phyloP scores from a whole-genome alignment of 2,329 filamentous ascomycete species.

The Colletotrichum sidae region DNA sequence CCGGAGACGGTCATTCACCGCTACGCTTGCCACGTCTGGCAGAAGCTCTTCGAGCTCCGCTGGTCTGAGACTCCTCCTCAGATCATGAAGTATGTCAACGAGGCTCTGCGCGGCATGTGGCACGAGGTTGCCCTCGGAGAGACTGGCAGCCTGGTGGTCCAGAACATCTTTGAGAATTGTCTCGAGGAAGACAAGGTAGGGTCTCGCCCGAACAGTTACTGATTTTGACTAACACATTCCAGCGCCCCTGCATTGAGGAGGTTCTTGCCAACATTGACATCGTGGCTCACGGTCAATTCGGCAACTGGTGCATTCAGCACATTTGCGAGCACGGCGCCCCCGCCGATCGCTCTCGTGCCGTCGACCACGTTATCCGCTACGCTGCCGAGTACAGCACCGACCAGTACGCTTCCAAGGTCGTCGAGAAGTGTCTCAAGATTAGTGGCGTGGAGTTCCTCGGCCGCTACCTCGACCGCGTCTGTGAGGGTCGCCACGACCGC shows the following conservation, averaged over 20 bases:
- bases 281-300: constrained; percentile 96
- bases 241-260: constrained; percentile 98
- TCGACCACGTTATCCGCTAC: constrained; percentile 94
- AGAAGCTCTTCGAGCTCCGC: constrained; percentile 97
- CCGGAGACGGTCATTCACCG: constrained; percentile 98
- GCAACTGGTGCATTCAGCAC: constrained; percentile 99
- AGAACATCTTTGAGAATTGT: constrained; percentile 99
- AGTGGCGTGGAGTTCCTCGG: constrained; percentile 89
- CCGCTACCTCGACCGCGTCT: constrained; percentile 93
- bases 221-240: constrained; percentile 38
- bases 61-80: constrained; percentile 96
- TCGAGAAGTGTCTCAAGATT: constrained; percentile 99
- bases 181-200: constrained; percentile 96
- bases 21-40: constrained; percentile 99
- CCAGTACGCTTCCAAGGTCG: constrained; percentile 98
- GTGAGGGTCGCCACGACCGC: constrained; percentile 88
- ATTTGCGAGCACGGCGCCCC: constrained; percentile 96
- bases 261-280: constrained; percentile 95
- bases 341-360: constrained; percentile 89
- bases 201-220: not conserved
- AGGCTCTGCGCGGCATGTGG: constrained; percentile 96
- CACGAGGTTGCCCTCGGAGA: constrained; percentile 97
- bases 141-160: constrained; percentile 96
- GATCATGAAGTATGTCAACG: constrained; percentile 99
- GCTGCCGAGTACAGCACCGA: constrained; percentile 98